Conservation (phyloP, 2,329 filamentous ascomycete genomes). For the Calonectria hawksworthii region DNA sequence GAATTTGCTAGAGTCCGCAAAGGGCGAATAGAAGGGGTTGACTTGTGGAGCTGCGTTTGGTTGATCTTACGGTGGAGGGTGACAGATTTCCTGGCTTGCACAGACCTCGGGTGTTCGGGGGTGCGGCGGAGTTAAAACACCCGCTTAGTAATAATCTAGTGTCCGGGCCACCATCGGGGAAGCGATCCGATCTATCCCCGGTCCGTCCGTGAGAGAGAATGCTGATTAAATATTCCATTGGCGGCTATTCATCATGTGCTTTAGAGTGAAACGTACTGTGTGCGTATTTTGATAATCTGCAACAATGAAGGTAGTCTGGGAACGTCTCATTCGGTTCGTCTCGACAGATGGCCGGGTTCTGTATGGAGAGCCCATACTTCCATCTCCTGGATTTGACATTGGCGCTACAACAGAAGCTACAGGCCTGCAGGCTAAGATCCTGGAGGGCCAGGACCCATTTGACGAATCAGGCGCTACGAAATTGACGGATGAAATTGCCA, state of each 20-base stretch:
- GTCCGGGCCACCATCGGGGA: background rate
- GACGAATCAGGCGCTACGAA: conserved; percentile 60
- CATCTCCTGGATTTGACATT: conserved; percentile 58
- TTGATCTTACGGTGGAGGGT: background rate
- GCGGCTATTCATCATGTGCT: background rate
- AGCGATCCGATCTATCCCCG: conserved; percentile 2
- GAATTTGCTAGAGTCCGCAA: background rate
- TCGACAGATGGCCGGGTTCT: conserved; percentile 64
- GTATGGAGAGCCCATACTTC: conserved; percentile 66
- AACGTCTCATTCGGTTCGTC: conserved; percentile 68
- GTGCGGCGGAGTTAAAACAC: background rate
- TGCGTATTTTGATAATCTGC: background rate
- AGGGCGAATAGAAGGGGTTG: background rate
- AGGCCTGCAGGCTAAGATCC: conserved; percentile 64
- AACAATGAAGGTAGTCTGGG: conserved; percentile 57
- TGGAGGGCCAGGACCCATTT: conserved; percentile 64
- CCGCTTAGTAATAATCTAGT: background rate
- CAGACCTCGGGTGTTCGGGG: background rate
- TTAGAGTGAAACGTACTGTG: background rate
- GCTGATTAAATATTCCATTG: background rate
- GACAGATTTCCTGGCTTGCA: background rate
- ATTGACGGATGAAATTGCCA: conserved; percentile 67
- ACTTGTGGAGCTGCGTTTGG: background rate
- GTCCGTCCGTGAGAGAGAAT: too few relatives aligned
- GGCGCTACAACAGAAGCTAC: conserved; percentile 60